Base-by-base conservation (phyloP, 140 eudicot genomes). In the Ambrosia hybrid region DNA sequence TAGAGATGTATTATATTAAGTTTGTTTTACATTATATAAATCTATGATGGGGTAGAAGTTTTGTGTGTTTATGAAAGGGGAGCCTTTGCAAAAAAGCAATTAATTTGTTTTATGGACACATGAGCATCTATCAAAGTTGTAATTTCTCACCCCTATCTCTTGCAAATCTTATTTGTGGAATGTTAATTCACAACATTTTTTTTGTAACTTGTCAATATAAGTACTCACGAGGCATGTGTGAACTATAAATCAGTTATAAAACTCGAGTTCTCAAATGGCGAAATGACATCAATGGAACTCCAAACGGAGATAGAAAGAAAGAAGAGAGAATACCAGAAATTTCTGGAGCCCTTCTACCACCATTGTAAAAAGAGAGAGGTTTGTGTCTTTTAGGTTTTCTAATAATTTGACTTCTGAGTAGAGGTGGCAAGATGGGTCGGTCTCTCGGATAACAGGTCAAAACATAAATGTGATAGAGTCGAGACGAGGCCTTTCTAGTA, bases 301-400 rank as follows among this genome's bases (percentile, higher is more conserved):
- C 76, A 81, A 74, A 82, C 57, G 43, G 89, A 81, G 75, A 82
- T 84, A 63, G 75, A 68, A 52, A 75, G 78, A 84, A 84, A 84
- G 75, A 78, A 80, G 73, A 78, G 72, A 62, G 89, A 84, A 75
- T 81, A 73, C 75, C 86, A 81, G 64, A 51, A 71, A 1, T 5
- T 70, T 13, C 75, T 84, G 0, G 73, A 74, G 74, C 89, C 84
- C 4, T 81, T 74, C 70, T 74, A 78, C 72, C 77, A 81, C 55
- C 86, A 84, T 9, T 84, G 86, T 78, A 81, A 78, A 70, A 75
- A 78, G 57, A 84, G 71, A 15, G 80, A 76, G 80, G 89, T 81
- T 58, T 52, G 76, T 67, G 30, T 21, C n/a, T 59, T 46, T 49
- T 38, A 30, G 30, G 13, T 17, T 30, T 26, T 21, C 26, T 21